phyloP scores from a whole-genome alignment of 2,329 filamentous ascomycete species.

The Lachnellula cervina region DNA sequence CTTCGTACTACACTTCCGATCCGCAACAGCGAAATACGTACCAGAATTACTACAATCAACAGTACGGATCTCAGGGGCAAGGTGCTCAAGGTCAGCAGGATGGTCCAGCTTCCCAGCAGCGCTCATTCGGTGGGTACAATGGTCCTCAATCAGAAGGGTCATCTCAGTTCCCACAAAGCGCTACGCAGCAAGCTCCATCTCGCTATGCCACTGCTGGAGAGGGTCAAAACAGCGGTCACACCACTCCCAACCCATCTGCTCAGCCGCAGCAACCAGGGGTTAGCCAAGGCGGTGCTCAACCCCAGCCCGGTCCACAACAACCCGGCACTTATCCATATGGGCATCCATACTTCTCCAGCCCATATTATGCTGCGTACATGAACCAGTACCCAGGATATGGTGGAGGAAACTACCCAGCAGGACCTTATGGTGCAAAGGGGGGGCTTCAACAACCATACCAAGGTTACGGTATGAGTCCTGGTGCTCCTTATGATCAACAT shows the following conservation, averaged over 20 bases:
- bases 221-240: conserved; percentile 80
- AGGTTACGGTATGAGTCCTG: conserved; percentile 32
- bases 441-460: conserved; percentile 33
- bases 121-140: conserved; percentile 73
- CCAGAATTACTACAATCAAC: conserved; percentile 63
- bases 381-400: conserved; percentile 45
- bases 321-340: conserved; percentile 47
- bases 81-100: conserved; percentile 67
- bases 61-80: conserved; percentile 43
- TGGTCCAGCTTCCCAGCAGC: conserved; percentile 64
- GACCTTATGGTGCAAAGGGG: conserved; percentile 32
- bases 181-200: conserved; percentile 55
- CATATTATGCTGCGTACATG: conserved; percentile 59
- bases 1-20: conserved; percentile 78
- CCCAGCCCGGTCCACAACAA: conserved; percentile 42
- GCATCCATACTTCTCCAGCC: conserved; percentile 58
- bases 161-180: conserved; percentile 69
- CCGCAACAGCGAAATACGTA: conserved; percentile 71
- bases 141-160: conserved; percentile 58
- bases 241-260: conserved; percentile 77
- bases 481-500: conserved; percentile 31
- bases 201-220: conserved; percentile 60
- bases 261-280: conserved; percentile 45
- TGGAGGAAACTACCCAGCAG: conserved; percentile 33
- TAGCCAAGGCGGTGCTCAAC: conserved; percentile 38